A percentile compares a stretch with the other conserved stretches of the same genome.
phyloP scores from a whole-genome alignment of 139 green algal species.

The Chlorokybus atmophyticus region DNA sequence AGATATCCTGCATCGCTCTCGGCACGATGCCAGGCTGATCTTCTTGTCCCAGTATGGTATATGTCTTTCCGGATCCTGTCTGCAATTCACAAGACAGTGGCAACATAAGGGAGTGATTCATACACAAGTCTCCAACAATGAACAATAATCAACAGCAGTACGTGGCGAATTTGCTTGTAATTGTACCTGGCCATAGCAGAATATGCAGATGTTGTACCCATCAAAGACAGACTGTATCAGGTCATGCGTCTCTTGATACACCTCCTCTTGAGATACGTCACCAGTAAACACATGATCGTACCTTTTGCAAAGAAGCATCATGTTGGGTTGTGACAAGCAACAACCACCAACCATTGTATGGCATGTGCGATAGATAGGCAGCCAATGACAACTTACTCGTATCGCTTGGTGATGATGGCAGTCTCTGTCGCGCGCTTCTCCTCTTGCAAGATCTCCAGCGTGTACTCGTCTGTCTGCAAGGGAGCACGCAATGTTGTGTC shows the following conservation, averaged over 20 bases:
- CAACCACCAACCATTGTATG: too few relatives aligned
- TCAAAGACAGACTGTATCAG: slow-evolving; percentile 11
- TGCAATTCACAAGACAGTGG: too few relatives aligned
- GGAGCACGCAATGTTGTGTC: too few relatives aligned
- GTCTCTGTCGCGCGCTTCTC: background rate
- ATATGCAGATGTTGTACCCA: slow-evolving; percentile 37
- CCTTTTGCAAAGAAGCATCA: too few relatives aligned
- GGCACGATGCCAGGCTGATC: slow-evolving; percentile 52
- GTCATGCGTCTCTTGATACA: slow-evolving; percentile 9
- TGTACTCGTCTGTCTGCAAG: background rate
- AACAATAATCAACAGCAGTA: too few relatives aligned
- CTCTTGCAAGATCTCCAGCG: background rate
- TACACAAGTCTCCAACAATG: too few relatives aligned
- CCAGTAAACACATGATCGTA: slow-evolving; percentile 69
- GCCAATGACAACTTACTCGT: background rate
- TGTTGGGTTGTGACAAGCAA: too few relatives aligned
- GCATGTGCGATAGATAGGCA: too few relatives aligned
- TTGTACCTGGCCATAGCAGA: slow-evolving; percentile 47
- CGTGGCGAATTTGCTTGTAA: too few relatives aligned
- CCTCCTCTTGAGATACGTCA: slow-evolving; percentile 34
- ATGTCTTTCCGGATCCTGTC: slow-evolving; percentile 46
- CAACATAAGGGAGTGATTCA: too few relatives aligned
- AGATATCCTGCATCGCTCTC: slow-evolving; percentile 50
- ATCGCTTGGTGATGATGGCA: background rate
- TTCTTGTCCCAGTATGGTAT: slow-evolving; percentile 38